Base-by-base conservation (phyloP, 1,139 yeast genomes). In the Debaryomyces udenii region DNA sequence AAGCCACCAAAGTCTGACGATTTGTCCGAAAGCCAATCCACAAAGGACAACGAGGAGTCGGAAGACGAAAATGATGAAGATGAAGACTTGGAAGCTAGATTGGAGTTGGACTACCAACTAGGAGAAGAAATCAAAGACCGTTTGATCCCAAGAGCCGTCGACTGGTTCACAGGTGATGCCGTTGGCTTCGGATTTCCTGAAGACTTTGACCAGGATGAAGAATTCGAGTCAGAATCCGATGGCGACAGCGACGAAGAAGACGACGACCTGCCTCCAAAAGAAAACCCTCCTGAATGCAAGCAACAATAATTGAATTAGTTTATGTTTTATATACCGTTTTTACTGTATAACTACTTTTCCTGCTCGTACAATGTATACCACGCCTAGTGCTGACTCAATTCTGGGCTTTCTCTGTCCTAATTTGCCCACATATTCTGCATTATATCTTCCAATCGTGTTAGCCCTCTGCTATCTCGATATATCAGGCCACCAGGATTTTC, bases 131-230 rank as follows among this genome's bases (percentile, higher is more conserved):
- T 93, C 64, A 93, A 94, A 73, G 98, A 94, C 64, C 85, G 94
- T 65, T 79, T 93, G 62, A 86, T 93, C 52, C 97, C 98, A 50
- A 82, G 96, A 58, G 98, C 98, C 42, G 80, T 93, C 56, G 97
- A 91, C 66, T 93, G 98, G 98, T 93, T 89, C 64, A 91, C 98
- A 13, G 98, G 99, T 39, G 90, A 86, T 52, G 99, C 99, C n/a
- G 79, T 91, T 44, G 80, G 76, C 40, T 76, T 66, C 50, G 81
- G 73, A 28, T 74, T 63, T 56, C 69, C 72, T 20, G 76, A 68
- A 37, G 76, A 69, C 35, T 64, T 64, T 36, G 77, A 69, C 27
- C 76, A 63, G 9, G 72, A 82, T 61, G 57, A 79, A 9, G 76
- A 66, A 4, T 78, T 66, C 14, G 78, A 64, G 13, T 76, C 70